Evolutionary conservation across 768 basidiomycete genomes (phyloP).

Genomic region (Lactarius indigo): DNA sequence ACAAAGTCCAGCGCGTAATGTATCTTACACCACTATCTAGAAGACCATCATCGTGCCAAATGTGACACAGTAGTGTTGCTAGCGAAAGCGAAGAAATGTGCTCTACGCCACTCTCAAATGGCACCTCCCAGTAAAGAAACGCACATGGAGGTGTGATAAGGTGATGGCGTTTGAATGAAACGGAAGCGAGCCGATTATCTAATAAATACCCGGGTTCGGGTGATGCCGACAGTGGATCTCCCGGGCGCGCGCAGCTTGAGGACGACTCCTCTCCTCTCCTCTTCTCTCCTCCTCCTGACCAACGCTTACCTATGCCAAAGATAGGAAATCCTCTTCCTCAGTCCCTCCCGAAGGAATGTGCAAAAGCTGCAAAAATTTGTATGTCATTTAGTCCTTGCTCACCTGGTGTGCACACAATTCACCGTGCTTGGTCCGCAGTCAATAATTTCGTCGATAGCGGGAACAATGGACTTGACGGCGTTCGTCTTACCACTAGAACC

Average conservation of each 20-base stretch:
- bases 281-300: background rate
- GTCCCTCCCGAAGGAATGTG: constrained; percentile 76
- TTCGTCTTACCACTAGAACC: constrained; percentile 30
- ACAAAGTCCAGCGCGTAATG: constrained; percentile 19
- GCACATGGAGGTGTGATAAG: constrained; percentile 34
- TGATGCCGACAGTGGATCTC: background rate
- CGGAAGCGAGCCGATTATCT: background rate
- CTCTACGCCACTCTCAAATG: constrained; percentile 32
- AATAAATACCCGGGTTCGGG: background rate
- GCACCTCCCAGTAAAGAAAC: constrained; percentile 28
- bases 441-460: constrained; percentile 76
- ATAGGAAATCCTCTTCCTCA: constrained; percentile 50
- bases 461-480: constrained; percentile 84
- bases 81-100: constrained; percentile 36
- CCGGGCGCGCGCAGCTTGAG: background rate
- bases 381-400: constrained; percentile 28
- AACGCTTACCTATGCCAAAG: constrained; percentile 30
- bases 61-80: constrained; percentile 34
- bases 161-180: constrained; percentile 27
- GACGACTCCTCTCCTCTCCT: background rate
- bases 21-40: constrained; percentile 40
- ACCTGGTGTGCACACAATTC: background rate
- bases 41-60: constrained; percentile 35
- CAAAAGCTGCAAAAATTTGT: constrained; percentile 88
- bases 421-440: constrained; percentile 43